phyloP scores from a whole-genome alignment of 2,329 filamentous ascomycete species.

The Monosporascus sp. region DNA sequence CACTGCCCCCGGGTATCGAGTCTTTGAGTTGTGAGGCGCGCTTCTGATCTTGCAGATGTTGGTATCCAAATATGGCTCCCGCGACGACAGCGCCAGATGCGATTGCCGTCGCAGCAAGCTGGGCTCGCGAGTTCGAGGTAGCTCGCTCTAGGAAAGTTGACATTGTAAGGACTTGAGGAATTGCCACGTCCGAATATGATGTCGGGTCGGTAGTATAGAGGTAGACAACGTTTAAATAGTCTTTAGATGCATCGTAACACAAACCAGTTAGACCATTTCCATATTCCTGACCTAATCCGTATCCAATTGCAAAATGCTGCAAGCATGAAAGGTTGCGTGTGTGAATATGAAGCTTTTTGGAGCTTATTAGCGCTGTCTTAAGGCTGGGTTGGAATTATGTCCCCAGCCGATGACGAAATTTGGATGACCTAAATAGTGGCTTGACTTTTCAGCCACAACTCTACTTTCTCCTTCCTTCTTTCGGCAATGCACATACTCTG shows the following conservation, averaged over 20 bases:
- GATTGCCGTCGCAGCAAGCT: slow-evolving; percentile 68
- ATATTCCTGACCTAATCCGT: background rate
- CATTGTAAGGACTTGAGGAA: slow-evolving; percentile 1
- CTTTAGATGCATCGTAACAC: background rate
- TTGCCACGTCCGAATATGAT: background rate
- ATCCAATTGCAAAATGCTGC: background rate
- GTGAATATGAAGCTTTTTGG: background rate
- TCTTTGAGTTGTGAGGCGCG: slow-evolving; percentile 53
- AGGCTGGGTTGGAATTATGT: no score
- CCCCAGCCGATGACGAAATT: background rate
- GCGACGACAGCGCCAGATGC: slow-evolving; percentile 58
- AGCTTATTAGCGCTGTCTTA: background rate
- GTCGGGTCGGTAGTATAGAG: no score
- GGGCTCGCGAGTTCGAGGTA: slow-evolving; percentile 44
- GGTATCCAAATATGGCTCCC: slow-evolving; percentile 57
- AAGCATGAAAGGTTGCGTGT: background rate
- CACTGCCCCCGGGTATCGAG: slow-evolving; percentile 46
- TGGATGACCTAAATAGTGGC: background rate
- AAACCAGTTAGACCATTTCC: background rate
- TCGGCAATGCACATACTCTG: no score
- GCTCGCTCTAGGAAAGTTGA: slow-evolving; percentile 40
- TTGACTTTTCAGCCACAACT: no score
- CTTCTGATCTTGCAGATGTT: slow-evolving; percentile 52
- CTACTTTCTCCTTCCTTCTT: no score
- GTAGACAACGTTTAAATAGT: no score